Evolutionary conservation across 176 grass and related monocot species (phyloP).

Genomic region (sorghum (Sorghum bicolor)): Sorghum_bicolor_NCBIv3 NC_012872.2:62363501-62364000

Average conservation of each 20-base stretch:
- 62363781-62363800: neutral
- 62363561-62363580: neutral
- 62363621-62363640: no score
- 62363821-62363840: neutral
- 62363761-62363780: neutral
- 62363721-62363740: no score
- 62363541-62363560: neutral
- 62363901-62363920: constrained; percentile 86
- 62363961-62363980: constrained; percentile 2
- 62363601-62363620: no score
- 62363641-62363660: no score
- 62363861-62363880: constrained; percentile 64
- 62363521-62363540: neutral
- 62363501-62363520: neutral
- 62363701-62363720: no score
- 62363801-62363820: neutral
- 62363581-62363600: no score
- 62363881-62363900: constrained; percentile 86
- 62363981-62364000: neutral
- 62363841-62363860: neutral
- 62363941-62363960: constrained; percentile 69
- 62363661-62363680: no score
- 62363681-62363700: no score
- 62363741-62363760: no score
- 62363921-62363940: constrained; percentile 95